A percentile compares a stretch with the other conserved stretches of the same genome.
Evolutionary conservation across 192 early-diverging fungal genomes (phyloP).

Genomic region (Umbelopsis isabellina): DNA sequence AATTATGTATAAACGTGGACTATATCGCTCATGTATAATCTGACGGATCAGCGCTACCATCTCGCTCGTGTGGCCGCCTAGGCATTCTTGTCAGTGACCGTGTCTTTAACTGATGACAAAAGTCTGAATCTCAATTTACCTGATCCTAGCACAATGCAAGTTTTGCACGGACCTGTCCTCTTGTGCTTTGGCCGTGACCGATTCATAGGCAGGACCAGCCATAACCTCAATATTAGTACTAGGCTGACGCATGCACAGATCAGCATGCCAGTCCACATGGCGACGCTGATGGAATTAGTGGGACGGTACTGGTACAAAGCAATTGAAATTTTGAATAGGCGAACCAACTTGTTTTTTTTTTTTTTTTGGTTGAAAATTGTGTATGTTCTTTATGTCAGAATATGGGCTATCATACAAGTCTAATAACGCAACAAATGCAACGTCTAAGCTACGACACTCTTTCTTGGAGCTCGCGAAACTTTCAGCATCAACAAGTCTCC

Average conservation of each 20-base stretch:
- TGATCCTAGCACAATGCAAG: constrained; percentile 8
- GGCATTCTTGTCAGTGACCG: neutral
- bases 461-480: constrained; percentile 15
- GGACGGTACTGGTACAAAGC: neutral
- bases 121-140: neutral
- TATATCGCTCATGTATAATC: constrained; percentile 60
- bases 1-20: constrained; percentile 73
- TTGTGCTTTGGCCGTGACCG: neutral
- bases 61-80: constrained; percentile 92
- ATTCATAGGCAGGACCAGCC: neutral
- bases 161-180: neutral
- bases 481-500: constrained; percentile 74
- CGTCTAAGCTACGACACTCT: neutral
- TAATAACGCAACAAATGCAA: constrained; percentile 1
- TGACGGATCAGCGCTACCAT: constrained; percentile 77
- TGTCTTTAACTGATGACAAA: neutral
- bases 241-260: neutral
- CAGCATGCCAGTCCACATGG: constrained; percentile 9
- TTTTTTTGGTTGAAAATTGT: constrained; percentile 4
- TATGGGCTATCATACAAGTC: constrained; percentile 7
- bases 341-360: neutral
- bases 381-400: neutral
- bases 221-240: neutral
- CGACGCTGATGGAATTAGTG: neutral
- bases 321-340: neutral